Percentiles rank a stretch among this genome's conserved stretches.
Conservation (phyloP, 371 early-diverging fungal species). For the Phascolomyces articulosus region DNA sequence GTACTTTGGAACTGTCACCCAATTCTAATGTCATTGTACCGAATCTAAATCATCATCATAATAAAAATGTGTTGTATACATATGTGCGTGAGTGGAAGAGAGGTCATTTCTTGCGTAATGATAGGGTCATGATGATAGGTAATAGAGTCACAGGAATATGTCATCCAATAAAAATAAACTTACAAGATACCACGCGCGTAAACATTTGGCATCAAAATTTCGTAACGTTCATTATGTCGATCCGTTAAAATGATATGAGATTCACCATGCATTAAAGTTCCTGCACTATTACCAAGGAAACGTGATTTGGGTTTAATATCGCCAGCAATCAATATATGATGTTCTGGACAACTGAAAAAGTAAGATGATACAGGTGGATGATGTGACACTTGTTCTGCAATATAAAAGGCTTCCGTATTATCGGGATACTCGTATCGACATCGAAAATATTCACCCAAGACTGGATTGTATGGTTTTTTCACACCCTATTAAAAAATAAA, state of each 20-base stretch:
- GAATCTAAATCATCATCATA: slow-evolving; percentile 34
- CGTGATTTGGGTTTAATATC: slow-evolving; percentile 89
- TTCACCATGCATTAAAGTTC: slow-evolving; percentile 88
- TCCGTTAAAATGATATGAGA: slow-evolving; percentile 66
- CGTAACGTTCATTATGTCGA: slow-evolving; percentile 75
- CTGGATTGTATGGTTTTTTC: slow-evolving; percentile 95
- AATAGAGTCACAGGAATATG: too few relatives aligned
- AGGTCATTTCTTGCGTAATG: too few relatives aligned
- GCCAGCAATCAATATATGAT: slow-evolving; percentile 79
- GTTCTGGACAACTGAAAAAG: slow-evolving; percentile 81
- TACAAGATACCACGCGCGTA: slow-evolving; percentile 86
- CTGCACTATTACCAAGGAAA: slow-evolving; percentile 93
- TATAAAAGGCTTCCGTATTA: slow-evolving; percentile 73
- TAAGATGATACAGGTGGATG: slow-evolving; percentile 93
- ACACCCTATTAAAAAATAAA: slow-evolving; percentile 64
- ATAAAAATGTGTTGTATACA: too few relatives aligned
- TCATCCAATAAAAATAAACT: background rate
- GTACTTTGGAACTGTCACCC: slow-evolving; percentile 81
- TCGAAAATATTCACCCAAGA: slow-evolving; percentile 92
- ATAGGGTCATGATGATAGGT: too few relatives aligned
- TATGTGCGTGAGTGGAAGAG: background rate
- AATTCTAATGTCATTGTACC: slow-evolving; percentile 96
- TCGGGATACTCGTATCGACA: slow-evolving; percentile 74
- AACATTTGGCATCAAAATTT: slow-evolving; percentile 87
- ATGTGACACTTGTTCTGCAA: slow-evolving; percentile 93